Evolutionary conservation across 129 eudicot species (phyloP).

Genomic region (Escallonia herrerae): DNA sequence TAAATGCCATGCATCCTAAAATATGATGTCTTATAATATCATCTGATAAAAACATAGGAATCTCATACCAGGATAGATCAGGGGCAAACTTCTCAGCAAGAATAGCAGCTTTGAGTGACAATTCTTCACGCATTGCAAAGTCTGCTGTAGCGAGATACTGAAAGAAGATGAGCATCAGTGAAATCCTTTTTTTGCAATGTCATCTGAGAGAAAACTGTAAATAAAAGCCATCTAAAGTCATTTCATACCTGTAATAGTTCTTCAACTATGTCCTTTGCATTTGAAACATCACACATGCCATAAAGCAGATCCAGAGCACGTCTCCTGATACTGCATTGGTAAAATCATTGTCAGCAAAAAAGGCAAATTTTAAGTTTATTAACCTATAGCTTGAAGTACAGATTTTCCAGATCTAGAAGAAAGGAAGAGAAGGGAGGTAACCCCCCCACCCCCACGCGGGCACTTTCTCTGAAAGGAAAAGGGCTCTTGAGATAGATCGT

Average conservation of each 20-base stretch:
- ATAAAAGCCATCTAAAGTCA: background rate
- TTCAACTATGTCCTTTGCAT: constrained; percentile 99
- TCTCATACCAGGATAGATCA: constrained; percentile 83
- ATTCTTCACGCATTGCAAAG: constrained; percentile 99
- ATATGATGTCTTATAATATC: background rate
- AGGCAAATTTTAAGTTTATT: background rate
- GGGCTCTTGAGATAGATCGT: no score
- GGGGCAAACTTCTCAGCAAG: constrained; percentile 99
- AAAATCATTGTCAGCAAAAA: background rate
- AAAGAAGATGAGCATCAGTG: constrained; percentile 23
- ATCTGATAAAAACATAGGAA: constrained; percentile 3
- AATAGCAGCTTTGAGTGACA: constrained; percentile 94
- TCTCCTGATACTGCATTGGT: constrained; percentile 66
- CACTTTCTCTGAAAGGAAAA: no score
- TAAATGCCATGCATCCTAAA: background rate
- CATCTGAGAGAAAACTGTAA: no score
- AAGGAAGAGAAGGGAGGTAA: no score
- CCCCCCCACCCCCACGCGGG: no score
- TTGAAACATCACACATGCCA: constrained; percentile 99
- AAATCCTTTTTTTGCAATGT: background rate
- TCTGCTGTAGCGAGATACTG: constrained; percentile 96
- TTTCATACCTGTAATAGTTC: constrained; percentile 81
- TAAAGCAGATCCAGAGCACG: constrained; percentile 96
- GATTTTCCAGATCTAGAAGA: background rate
- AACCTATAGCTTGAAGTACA: background rate